Evolutionary conservation across 139 green algal genomes (phyloP), one percentile per base, ranked within the genome.

Genomic region (Haematococcus lacustris): DNA sequence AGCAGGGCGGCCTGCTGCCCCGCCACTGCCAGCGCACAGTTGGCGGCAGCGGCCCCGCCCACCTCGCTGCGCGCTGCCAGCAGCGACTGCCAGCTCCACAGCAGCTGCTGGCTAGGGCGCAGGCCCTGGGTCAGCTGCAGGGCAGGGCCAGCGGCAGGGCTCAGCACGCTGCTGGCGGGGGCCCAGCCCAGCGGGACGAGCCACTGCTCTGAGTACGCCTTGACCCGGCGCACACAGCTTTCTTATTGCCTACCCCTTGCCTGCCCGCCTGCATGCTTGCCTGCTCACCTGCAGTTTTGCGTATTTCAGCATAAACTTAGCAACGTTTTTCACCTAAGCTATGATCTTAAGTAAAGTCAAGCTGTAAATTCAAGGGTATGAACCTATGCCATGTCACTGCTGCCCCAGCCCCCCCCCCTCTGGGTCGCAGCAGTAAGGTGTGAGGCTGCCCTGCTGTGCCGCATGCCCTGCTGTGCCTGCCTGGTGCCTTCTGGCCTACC

Each of bases 71-170:
- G 72, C 7, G 61, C 35, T 33, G 63, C 73, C 3, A 70, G 51
- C 26, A 34, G 4, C 70, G 77, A 80, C 37, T 75, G 64, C 37
- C 80, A 84, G 40, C 74, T 80, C 78, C 78, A 84, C 74, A 80
- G 71, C 47, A 80, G 74, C 37, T 76, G 66, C 78, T 84, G 70
- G 1, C 41, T 63, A n/a, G 78, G 74, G 2, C 78, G 78, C 50
- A 80, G 59, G 26, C 78, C 78, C 41, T 76, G 35, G 33, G 57
- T 80, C 9, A 84, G 39, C 78, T 84, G 74, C 28, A 38, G 6
- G 1, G 2, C 39, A 3, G 61, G 30, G 61, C 30, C 30, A 43
- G 61, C 33, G 17, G 4, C 3, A n/a, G 32, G 39, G 61, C 26
- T 68, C 30, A 43, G 61, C 5, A 32, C 17, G 34, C 30, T 13